A percentile compares a stretch with the other conserved stretches of the same genome.
These are phyloP conservation scores for Codiaeum variegatum DNA, from an alignment of 441 rosid species.

Conservation along the genomic window DNA sequence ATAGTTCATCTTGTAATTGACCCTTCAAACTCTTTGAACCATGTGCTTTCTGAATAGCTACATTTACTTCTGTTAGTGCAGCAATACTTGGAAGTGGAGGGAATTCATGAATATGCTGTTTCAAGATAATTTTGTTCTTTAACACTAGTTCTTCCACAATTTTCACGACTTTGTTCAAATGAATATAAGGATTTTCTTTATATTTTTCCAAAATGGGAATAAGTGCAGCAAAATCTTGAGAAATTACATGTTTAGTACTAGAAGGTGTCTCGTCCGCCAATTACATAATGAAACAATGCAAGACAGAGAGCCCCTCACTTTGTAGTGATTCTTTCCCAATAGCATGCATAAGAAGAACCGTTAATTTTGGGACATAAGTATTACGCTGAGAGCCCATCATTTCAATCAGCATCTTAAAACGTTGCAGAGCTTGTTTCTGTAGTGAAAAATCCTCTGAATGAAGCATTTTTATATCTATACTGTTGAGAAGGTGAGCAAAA, in stretches of 20 bases:
- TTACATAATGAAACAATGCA: slow-evolving; percentile 79
- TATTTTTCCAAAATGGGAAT: slow-evolving; percentile 91
- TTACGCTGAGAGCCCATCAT: slow-evolving; percentile 92
- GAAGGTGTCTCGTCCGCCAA: slow-evolving; percentile 76
- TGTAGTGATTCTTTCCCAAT: slow-evolving; percentile 84
- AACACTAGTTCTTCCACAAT: slow-evolving; percentile 91
- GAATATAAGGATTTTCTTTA: slow-evolving; percentile 49
- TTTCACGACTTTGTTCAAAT: slow-evolving; percentile 70
- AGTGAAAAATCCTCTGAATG: slow-evolving; percentile 69
- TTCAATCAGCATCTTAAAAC: slow-evolving; percentile 87
- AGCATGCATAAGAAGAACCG: slow-evolving; percentile 99
- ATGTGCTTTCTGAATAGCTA: slow-evolving; percentile 94
- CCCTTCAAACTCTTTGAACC: slow-evolving; percentile 87
- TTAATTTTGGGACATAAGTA: slow-evolving; percentile 91
- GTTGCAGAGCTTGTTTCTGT: slow-evolving; percentile 92
- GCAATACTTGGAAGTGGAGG: slow-evolving; percentile 89
- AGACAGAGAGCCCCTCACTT: slow-evolving; percentile 83
- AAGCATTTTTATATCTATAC: slow-evolving; percentile 93
- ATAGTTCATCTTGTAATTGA: slow-evolving; percentile 80
- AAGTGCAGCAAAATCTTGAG: slow-evolving; percentile 96
- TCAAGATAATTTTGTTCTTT: slow-evolving; percentile 69
- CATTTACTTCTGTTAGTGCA: slow-evolving; percentile 74
- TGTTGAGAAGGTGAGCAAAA: slow-evolving; percentile 96
- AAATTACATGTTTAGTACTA: slow-evolving; percentile 84
- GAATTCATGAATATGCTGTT: slow-evolving; percentile 90